These are phyloP conservation scores for Venturia asperata DNA, from an alignment of 2,329 filamentous ascomycete species.

Conservation along the genomic window DNA sequence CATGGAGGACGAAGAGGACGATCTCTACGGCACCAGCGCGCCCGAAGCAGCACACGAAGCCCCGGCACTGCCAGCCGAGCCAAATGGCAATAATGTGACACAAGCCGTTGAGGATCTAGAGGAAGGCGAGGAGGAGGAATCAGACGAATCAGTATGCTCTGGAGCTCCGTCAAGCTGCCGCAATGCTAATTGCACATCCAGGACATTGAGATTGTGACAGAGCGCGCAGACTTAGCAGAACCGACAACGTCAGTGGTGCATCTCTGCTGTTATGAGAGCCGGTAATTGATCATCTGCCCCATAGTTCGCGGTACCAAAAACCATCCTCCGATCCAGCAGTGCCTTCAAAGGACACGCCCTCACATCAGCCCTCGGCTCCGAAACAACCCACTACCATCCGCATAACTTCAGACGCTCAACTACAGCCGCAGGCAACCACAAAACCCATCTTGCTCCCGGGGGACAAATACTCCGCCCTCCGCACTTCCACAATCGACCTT, in stretches of 20 bases:
- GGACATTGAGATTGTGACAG: slow-evolving; percentile 42
- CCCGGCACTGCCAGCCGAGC: slow-evolving; percentile 15
- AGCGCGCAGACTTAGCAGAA: slow-evolving; percentile 25
- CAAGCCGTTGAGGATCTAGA: slow-evolving; percentile 32
- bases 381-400: slow-evolving; percentile 23
- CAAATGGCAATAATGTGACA: slow-evolving; percentile 17
- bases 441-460: slow-evolving; percentile 33
- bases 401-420: slow-evolving; percentile 2
- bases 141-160: slow-evolving; percentile 30
- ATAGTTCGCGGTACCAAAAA: slow-evolving; percentile 4
- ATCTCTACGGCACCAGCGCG: slow-evolving; percentile 39
- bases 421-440: slow-evolving; percentile 22
- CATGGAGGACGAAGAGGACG: slow-evolving; percentile 48
- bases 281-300: neutral
- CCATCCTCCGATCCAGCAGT: neutral
- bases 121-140: slow-evolving; percentile 41
- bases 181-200: slow-evolving; percentile 24
- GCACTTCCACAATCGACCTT: slow-evolving; percentile 76
- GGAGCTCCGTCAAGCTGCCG: slow-evolving; percentile 21
- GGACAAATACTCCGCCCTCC: slow-evolving; percentile 58
- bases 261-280: neutral
- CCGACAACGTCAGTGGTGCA: slow-evolving; percentile 21
- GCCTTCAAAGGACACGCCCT: slow-evolving; percentile 10
- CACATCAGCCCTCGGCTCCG: slow-evolving; percentile 26
- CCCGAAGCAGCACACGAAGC: slow-evolving; percentile 17